A percentile compares a stretch with the other conserved stretches of the same genome.
Evolutionary conservation across 169 alveolate species (phyloP).

Genomic region (Eimeria praecox): DNA sequence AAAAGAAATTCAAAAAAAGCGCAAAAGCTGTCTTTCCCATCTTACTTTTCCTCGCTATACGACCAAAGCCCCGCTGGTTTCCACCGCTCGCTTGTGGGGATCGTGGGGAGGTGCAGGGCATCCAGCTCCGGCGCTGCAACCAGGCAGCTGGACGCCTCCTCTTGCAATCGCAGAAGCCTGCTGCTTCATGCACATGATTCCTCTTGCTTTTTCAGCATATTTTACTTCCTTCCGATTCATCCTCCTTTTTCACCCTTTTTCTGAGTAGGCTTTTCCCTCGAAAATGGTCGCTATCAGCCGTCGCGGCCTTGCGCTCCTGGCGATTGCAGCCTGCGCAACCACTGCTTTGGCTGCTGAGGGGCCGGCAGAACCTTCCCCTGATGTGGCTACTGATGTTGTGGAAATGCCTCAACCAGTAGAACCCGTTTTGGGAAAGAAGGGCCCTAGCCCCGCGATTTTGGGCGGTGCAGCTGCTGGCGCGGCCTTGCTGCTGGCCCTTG

Average conservation of each 20-base stretch:
- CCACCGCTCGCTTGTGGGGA: constrained; percentile 26
- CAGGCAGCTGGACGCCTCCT: constrained; percentile 20
- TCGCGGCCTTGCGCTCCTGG: constrained; percentile 30
- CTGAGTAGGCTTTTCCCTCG: background rate
- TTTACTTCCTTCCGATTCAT: background rate
- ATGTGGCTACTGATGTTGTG: background rate
- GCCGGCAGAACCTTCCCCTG: background rate
- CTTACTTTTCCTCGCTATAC: background rate
- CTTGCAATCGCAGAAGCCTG: background rate
- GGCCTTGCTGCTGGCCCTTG: constrained; percentile 8
- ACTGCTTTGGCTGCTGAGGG: constrained; percentile 61
- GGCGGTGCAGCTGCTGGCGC: constrained; percentile 5
- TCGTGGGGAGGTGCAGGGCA: constrained; percentile 56
- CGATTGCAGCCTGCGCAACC: constrained; percentile 48
- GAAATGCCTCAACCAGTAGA: background rate
- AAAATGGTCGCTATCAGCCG: constrained; percentile 38
- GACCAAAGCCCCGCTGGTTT: background rate
- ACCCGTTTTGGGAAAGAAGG: background rate
- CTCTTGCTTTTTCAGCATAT: background rate
- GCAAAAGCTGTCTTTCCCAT: background rate
- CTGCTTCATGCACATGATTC: background rate
- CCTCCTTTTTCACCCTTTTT: background rate
- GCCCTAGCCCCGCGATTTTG: background rate
- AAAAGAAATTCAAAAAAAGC: background rate
- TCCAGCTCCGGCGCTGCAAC: background rate